Conservation (phyloP, 805 yeast species). For the Phaffomyces antillensis region DNA sequence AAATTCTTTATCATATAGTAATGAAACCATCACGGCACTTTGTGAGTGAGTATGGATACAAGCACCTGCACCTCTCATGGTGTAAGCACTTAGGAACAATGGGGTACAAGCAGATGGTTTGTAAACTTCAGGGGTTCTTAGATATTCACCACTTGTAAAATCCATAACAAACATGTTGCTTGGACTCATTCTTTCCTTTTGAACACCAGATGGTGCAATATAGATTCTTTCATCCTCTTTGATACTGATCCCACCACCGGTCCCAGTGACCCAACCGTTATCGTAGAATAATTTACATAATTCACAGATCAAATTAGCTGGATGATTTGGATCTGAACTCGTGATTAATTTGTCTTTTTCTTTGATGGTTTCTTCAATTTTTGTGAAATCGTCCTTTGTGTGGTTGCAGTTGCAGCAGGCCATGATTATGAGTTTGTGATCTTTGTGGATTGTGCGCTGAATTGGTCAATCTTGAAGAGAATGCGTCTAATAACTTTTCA, state of each 20-base stretch:
- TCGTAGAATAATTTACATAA: conserved; percentile 70
- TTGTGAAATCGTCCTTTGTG: not conserved
- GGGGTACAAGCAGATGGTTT: conserved; percentile 97
- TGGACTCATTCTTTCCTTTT: conserved; percentile 82
- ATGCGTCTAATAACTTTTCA: too few relatives aligned
- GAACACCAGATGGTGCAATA: conserved; percentile 94
- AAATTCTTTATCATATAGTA: conserved; percentile 65
- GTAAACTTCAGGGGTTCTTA: conserved; percentile 54
- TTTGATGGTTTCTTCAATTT: not conserved
- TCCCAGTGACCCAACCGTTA: conserved; percentile 90
- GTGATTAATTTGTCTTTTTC: conserved; percentile 14
- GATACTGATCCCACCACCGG: conserved; percentile 92
- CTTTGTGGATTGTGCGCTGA: not conserved
- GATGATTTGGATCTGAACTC: conserved; percentile 30
- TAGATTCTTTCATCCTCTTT: conserved; percentile 47
- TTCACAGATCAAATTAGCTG: conserved; percentile 80
- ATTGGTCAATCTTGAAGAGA: not conserved
- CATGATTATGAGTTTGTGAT: not conserved
- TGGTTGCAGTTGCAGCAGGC: conserved; percentile 1
- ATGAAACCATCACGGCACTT: conserved; percentile 74
- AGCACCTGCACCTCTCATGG: conserved; percentile 76
- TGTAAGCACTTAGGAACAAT: conserved; percentile 59
- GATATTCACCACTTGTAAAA: conserved; percentile 40
- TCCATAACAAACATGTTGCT: conserved; percentile 75
- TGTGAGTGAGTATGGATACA: conserved; percentile 94